A percentile compares a stretch with the other conserved stretches of the same genome.
Evolutionary conservation across 176 grass and related monocot genomes (phyloP).

Genomic region (Areca catechu): DNA sequence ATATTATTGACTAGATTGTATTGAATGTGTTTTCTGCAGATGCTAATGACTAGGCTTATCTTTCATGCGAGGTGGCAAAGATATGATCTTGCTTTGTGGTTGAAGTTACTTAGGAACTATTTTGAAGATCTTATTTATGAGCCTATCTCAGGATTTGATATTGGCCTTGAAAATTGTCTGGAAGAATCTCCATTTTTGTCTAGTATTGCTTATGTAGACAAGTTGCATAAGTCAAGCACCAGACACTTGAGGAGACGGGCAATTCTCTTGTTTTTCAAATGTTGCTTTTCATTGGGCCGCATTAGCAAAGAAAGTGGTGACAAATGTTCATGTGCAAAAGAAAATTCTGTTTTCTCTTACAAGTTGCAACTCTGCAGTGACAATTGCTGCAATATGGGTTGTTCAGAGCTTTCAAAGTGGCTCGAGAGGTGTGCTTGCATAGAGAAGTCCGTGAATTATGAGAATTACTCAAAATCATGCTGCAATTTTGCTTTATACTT

Average conservation of each 20-base stretch:
- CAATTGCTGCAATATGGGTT: conserved; percentile 40
- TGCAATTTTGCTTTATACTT: conserved; percentile 50
- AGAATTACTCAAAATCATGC: conserved; percentile 30
- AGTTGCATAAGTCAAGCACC: conserved; percentile 29
- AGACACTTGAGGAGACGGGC: conserved; percentile 65
- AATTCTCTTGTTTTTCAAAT: conserved; percentile 57
- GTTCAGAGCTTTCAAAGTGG: conserved; percentile 69
- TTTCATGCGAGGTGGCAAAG: conserved; percentile 29
- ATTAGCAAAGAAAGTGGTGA: conserved; percentile 25
- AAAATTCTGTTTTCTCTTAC: conserved; percentile 22
- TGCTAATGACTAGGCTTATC: conserved; percentile 65
- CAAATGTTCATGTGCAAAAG: conserved; percentile 37
- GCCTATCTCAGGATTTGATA: conserved; percentile 26
- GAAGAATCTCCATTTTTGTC: conserved; percentile 65
- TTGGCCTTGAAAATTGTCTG: conserved; percentile 38
- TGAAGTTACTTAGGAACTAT: conserved; percentile 50
- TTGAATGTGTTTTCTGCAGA: conserved; percentile 34
- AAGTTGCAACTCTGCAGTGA: conserved; percentile 27
- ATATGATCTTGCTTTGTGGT: conserved; percentile 42
- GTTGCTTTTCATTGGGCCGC: conserved; percentile 44
- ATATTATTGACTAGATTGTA: conserved; percentile 13
- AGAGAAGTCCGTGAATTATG: conserved; percentile 27
- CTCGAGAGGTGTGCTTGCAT: conserved; percentile 42
- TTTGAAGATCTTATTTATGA: conserved; percentile 56
- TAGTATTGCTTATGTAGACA: conserved; percentile 20